These are phyloP conservation scores for Primulina huaijiensis DNA, from an alignment of 257 asterid genomes.

Conservation along the genomic window DNA sequence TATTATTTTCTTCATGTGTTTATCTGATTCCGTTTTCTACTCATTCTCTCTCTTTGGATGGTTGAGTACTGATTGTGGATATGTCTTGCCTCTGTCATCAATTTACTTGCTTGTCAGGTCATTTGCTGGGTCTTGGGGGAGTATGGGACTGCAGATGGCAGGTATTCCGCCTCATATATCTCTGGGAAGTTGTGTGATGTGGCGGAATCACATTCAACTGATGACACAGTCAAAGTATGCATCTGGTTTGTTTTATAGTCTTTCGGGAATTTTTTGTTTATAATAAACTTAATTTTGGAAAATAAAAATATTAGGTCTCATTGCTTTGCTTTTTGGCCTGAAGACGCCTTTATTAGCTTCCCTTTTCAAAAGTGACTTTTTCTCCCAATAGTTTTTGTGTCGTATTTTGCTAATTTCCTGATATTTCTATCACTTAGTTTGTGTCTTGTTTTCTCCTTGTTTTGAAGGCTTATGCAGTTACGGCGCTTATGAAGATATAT, in stretches of 20 bases:
- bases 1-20: neutral
- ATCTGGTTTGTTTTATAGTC: constrained; percentile 13
- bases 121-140: constrained; percentile 99
- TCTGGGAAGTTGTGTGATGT: constrained; percentile 88
- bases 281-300: neutral
- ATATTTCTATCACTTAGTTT: neutral
- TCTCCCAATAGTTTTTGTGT: neutral
- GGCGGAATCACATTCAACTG: constrained; percentile 90
- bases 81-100: constrained; percentile 15
- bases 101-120: constrained; percentile 46
- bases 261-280: neutral
- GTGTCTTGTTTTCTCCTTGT: constrained; percentile 24
- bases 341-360: neutral
- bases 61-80: neutral
- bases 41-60: neutral
- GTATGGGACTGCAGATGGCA: constrained; percentile 92
- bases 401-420: neutral
- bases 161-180: constrained; percentile 85
- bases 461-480: constrained; percentile 79
- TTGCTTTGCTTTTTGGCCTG: neutral
- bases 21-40: neutral
- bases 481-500: constrained; percentile 86
- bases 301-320: neutral
- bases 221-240: constrained; percentile 84
- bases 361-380: neutral